These are phyloP conservation scores for Cladobotryum mycophilum DNA, from an alignment of 2,329 filamentous ascomycete genomes.

Conservation along the genomic window DNA sequence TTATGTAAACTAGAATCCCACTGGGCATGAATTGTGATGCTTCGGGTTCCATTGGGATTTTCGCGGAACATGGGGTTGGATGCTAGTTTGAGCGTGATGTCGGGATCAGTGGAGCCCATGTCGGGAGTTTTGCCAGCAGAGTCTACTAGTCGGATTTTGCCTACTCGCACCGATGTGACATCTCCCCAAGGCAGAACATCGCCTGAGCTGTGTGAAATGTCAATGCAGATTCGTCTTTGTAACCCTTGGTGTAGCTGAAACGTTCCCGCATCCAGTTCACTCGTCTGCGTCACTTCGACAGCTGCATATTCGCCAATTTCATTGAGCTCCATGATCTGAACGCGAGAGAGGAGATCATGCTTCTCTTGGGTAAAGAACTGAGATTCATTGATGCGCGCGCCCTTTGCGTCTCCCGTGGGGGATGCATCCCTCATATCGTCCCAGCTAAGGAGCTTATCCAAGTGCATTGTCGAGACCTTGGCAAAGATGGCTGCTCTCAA, in stretches of 20 bases:
- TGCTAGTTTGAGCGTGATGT: slow-evolving; percentile 71
- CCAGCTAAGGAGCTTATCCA: slow-evolving; percentile 97
- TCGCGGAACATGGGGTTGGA: slow-evolving; percentile 72
- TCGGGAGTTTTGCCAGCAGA: slow-evolving; percentile 79
- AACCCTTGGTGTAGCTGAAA: slow-evolving; percentile 95
- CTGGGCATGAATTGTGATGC: slow-evolving; percentile 79
- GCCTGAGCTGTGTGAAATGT: slow-evolving; percentile 85
- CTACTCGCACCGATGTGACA: slow-evolving; percentile 68
- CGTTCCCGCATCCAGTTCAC: slow-evolving; percentile 76
- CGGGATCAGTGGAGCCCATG: slow-evolving; percentile 62
- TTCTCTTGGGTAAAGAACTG: slow-evolving; percentile 92
- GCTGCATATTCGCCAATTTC: slow-evolving; percentile 88
- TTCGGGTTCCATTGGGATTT: slow-evolving; percentile 85
- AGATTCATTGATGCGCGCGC: slow-evolving; percentile 73
- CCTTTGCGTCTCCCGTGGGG: slow-evolving; percentile 47
- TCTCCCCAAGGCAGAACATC: slow-evolving; percentile 86
- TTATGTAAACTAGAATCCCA: slow-evolving; percentile 95
- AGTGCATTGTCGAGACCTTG: slow-evolving; percentile 83
- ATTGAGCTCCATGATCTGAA: slow-evolving; percentile 86
- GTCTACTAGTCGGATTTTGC: slow-evolving; percentile 77
- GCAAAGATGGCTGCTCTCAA: slow-evolving; percentile 88
- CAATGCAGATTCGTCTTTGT: slow-evolving; percentile 80
- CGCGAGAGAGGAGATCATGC: slow-evolving; percentile 81
- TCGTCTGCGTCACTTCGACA: slow-evolving; percentile 85
- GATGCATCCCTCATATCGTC: slow-evolving; percentile 90